These are phyloP conservation scores for Dendrobium officinale DNA, from an alignment of 106 monocot genomes.

Conservation along the genomic window DNA sequence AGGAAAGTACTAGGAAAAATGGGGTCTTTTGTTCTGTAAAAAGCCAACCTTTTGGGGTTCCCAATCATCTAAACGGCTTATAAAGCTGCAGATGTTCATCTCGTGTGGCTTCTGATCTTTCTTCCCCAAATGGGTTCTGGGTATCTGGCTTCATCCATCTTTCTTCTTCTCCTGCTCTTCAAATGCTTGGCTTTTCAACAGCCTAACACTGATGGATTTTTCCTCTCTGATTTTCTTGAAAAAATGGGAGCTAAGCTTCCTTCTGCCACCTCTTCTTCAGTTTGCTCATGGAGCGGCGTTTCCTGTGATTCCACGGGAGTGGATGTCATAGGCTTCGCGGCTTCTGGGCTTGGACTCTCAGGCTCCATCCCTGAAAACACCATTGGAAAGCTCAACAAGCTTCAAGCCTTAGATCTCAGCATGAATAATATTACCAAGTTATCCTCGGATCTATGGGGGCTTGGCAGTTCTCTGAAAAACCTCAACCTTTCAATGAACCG, in stretches of 20 bases:
- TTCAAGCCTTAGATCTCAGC: constrained; percentile 64
- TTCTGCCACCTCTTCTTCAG: constrained; percentile 6
- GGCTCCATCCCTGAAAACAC: constrained; percentile 76
- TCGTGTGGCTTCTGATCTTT: background rate
- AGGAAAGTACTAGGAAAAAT: constrained; percentile 2
- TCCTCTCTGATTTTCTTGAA: constrained; percentile 43
- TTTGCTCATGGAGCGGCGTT: constrained; percentile 61
- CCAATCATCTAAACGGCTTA: background rate
- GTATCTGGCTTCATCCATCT: constrained; percentile 10
- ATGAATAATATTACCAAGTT: constrained; percentile 45
- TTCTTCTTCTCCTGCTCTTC: constrained; percentile 7
- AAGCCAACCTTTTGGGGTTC: background rate
- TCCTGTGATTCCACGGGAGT: constrained; percentile 35
- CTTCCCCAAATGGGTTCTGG: constrained; percentile 17
- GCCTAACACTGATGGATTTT: constrained; percentile 76
- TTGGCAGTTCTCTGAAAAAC: constrained; percentile 41
- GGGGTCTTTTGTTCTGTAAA: background rate
- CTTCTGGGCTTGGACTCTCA: constrained; percentile 46
- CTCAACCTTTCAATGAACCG: constrained; percentile 68
- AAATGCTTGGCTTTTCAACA: constrained; percentile 32
- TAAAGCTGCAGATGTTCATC: constrained; percentile 4
- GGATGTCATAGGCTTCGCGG: constrained; percentile 24
- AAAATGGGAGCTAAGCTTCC: constrained; percentile 39
- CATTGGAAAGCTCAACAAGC: constrained; percentile 64
- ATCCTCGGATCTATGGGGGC: constrained; percentile 63